Percentiles rank a stretch among this genome's conserved stretches.
These are phyloP conservation scores for Striga hermonthica DNA, from an alignment of 305 asterid species.

Conservation along the genomic window DNA sequence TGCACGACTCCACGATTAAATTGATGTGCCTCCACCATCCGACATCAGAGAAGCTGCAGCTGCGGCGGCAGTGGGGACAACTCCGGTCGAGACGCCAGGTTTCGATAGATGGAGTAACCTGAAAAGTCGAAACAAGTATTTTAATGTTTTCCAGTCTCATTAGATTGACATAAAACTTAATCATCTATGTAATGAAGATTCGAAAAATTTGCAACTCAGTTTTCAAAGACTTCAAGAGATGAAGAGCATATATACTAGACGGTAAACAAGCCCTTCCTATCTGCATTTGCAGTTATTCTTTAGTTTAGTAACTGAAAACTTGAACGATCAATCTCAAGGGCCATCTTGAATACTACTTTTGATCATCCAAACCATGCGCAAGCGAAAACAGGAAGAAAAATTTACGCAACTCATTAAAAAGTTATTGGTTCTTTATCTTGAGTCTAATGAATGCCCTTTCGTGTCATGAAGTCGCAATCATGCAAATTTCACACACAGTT, in stretches of 20 bases:
- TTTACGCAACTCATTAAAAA: neutral
- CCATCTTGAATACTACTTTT: neutral
- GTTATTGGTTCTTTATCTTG: neutral
- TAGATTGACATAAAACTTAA: neutral
- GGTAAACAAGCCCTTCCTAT: neutral
- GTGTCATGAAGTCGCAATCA: neutral
- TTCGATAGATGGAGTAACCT: slow-evolving; percentile 93
- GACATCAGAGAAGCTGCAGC: slow-evolving; percentile 96
- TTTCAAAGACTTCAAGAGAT: neutral
- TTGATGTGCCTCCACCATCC: slow-evolving; percentile 79
- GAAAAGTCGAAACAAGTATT: slow-evolving; percentile 27
- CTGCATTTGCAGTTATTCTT: neutral
- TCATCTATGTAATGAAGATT: slow-evolving; percentile 1
- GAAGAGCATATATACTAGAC: neutral
- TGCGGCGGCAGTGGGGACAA: slow-evolving; percentile 92
- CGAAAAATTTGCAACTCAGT: neutral
- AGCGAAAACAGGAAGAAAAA: neutral
- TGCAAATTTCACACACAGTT: slow-evolving; percentile 15
- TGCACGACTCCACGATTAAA: slow-evolving; percentile 28
- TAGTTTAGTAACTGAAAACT: neutral
- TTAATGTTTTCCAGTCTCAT: neutral
- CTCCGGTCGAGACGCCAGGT: slow-evolving; percentile 77
- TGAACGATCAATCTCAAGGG: neutral
- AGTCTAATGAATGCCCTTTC: neutral
- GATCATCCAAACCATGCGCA: neutral